Conservation (phyloP, 176 grass and related monocot species). For the Triticum dicoccoides region DNA sequence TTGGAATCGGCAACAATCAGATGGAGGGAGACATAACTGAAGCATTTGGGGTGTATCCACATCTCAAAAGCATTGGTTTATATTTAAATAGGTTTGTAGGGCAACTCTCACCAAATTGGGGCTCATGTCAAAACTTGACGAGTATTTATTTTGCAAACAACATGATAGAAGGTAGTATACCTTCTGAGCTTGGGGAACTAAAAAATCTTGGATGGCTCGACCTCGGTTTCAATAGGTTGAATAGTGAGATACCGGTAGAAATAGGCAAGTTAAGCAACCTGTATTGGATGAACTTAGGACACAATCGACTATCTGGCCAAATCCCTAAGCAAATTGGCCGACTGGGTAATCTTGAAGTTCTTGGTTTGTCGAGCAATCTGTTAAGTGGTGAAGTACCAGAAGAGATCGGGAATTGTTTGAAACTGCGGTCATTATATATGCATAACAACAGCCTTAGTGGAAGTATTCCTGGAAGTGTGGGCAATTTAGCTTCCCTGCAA, state of each 20-base stretch:
- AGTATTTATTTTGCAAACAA: neutral
- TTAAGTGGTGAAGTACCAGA: neutral
- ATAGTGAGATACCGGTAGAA: neutral
- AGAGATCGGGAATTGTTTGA: neutral
- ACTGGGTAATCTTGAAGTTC: neutral
- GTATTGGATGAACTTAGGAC: neutral
- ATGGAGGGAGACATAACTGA: conserved; percentile 25
- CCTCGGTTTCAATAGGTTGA: neutral
- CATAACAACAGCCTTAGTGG: conserved; percentile 19
- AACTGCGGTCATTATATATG: neutral
- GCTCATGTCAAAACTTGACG: neutral
- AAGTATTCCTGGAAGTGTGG: conserved; percentile 20
- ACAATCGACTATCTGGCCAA: neutral
- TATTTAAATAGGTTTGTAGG: neutral
- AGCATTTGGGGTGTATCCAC: conserved; percentile 22
- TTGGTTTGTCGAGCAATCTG: neutral
- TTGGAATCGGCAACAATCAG: conserved; percentile 12
- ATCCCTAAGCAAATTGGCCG: neutral
- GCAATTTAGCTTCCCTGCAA: conserved; percentile 22
- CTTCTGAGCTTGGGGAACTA: neutral
- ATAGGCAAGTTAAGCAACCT: neutral
- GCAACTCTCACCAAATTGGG: neutral
- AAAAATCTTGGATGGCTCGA: neutral
- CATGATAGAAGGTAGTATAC: conserved; percentile 9
- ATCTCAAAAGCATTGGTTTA: neutral